Percentiles rank a stretch among this genome's conserved stretches.
These are phyloP conservation scores for Sporothrix globosa DNA, from an alignment of 2,329 filamentous ascomycete species.

Conservation along the genomic window DNA sequence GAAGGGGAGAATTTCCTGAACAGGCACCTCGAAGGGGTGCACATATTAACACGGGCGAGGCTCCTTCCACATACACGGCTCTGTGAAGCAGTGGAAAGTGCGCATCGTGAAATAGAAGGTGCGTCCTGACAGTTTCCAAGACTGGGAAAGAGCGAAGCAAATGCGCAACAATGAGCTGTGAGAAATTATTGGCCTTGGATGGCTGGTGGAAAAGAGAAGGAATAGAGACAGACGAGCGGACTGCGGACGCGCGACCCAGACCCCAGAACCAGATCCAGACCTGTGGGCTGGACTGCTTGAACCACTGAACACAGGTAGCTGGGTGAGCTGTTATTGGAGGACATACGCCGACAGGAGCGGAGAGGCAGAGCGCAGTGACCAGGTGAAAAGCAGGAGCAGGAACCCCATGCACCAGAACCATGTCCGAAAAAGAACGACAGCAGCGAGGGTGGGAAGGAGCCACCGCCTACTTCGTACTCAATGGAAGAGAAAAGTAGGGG, in stretches of 20 bases:
- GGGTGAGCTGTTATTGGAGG: conserved; percentile 28
- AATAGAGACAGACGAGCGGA: not conserved
- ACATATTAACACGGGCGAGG: not conserved
- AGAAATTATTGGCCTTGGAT: not conserved
- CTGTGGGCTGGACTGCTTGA: conserved; percentile 30
- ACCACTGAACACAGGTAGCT: conserved; percentile 11
- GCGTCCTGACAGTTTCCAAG: not conserved
- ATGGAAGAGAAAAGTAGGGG: not conserved
- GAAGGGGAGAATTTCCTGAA: not conserved
- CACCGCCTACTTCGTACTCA: not conserved
- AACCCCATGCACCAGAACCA: not conserved
- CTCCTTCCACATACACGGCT: not conserved
- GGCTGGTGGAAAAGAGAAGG: not conserved
- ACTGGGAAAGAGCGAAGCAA: not conserved
- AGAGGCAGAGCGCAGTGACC: conserved; percentile 18
- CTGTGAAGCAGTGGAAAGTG: not conserved
- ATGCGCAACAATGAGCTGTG: not conserved
- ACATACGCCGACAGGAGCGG: conserved; percentile 10
- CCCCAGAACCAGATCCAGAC: conserved; percentile 30
- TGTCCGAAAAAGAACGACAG: not conserved
- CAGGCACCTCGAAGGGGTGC: not conserved
- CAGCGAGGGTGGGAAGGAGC: not conserved
- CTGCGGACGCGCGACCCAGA: conserved; percentile 1
- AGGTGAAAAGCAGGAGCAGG: not conserved
- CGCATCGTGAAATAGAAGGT: not conserved